Evolutionary conservation across 2,329 filamentous ascomycete species (phyloP).

Genomic region (Exophiala mesophila): DNA sequence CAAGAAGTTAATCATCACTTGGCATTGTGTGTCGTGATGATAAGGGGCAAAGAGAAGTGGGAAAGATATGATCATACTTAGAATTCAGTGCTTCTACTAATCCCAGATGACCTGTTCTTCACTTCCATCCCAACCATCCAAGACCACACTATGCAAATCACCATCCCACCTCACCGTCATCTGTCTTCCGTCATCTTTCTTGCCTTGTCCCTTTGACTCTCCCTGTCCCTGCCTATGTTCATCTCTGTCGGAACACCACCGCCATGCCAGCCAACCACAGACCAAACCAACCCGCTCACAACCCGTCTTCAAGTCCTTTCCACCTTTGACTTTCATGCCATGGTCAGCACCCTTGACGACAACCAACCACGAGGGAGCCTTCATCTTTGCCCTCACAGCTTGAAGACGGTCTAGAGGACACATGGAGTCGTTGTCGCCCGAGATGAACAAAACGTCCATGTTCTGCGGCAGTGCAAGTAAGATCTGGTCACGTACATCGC

Average conservation of each 20-base stretch:
- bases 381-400: constrained; percentile 23
- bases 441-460: constrained; percentile 23
- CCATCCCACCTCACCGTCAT: constrained; percentile 2
- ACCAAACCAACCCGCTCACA: constrained; percentile 11
- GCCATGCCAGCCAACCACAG: constrained; percentile 11
- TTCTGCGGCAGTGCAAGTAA: constrained; percentile 15
- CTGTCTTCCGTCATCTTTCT: not conserved
- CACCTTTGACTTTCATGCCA: constrained; percentile 23
- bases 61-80: not conserved
- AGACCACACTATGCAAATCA: not conserved
- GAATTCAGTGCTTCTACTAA: not conserved
- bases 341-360: constrained; percentile 24
- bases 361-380: constrained; percentile 18
- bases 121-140: constrained; percentile 57
- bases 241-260: constrained; percentile 12
- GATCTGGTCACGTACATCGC: constrained; percentile 23
- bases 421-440: constrained; percentile 23
- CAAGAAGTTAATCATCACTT: not conserved
- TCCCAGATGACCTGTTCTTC: not conserved
- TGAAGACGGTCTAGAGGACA: constrained; percentile 17
- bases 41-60: not conserved
- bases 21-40: not conserved
- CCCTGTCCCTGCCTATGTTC: not conserved
- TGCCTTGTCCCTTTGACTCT: too few relatives aligned
- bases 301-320: constrained; percentile 13